Base-by-base conservation (phyloP, 805 yeast species). In the Metschnikowia arizonensis region DNA sequence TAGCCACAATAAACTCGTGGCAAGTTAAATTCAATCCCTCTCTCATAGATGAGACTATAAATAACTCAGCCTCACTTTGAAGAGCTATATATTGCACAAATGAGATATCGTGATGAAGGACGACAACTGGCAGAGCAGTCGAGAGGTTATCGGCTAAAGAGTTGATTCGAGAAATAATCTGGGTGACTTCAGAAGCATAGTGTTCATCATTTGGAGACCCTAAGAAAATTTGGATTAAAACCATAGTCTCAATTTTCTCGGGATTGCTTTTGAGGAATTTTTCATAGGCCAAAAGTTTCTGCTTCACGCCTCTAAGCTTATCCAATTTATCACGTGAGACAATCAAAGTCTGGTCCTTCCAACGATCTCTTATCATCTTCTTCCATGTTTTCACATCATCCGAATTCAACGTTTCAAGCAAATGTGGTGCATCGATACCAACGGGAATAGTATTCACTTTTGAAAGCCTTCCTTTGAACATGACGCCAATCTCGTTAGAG, bases 21-120 rank as follows among this genome's bases (percentile, higher is more conserved):
- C 97, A 91, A 0, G 98, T 90, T 59, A 93, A 73, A 57, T 93
- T 93, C 89, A 93, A 86, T 21, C 99, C 99, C 64, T 93, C 99
- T 60, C 99, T 82, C 74, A 91, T 78, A 1, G 96, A 86, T 8
- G 95, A 82, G 1, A 91, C 97, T 35, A 86, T 81, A 58, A 93
- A 93, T 1, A 81, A 73, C 53, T 88, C 95, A 1, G 98, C 96
- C 60, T 89, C 97, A 30, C 81, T 69, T 37, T 86, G 76, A 40
- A 93, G 68, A 0, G 96, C 98, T 47, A 93, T 63, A 60, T 93
- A 93, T 64, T 93, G 98, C 45, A 81, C 85, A 60, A 87, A 91
- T 31, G 82, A 90, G 44, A 93, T 79, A 54, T 91, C 97, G 62
- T 88, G 95, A 53, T 88, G 91, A 39, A 93, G 68, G 28, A 90